phyloP scores from a whole-genome alignment of 305 asterid genomes.

The Caryopteris hybrid region DNA sequence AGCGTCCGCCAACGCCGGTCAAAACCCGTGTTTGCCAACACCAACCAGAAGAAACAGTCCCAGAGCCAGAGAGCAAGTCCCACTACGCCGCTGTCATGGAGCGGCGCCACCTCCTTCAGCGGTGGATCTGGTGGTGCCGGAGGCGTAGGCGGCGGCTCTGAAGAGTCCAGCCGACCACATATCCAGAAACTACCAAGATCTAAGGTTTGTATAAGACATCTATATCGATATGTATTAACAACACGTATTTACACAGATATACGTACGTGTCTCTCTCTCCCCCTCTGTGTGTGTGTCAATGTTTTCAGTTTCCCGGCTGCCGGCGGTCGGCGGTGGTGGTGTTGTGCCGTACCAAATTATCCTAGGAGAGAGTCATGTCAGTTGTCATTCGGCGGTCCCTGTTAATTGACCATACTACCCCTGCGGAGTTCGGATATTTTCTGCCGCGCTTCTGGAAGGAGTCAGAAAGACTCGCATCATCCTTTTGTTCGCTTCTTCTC shows the following conservation, averaged over 20 bases:
- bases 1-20: conserved; percentile 80
- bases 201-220: conserved; percentile 47
- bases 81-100: conserved; percentile 79
- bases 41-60: conserved; percentile 29
- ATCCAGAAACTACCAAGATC: conserved; percentile 55
- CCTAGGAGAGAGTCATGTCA: conserved; percentile 32
- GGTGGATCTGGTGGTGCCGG: conserved; percentile 47
- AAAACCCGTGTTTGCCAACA: conserved; percentile 23
- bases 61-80: conserved; percentile 70
- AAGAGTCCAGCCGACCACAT: conserved; percentile 41
- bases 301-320: conserved; percentile 15
- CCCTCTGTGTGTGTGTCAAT: not conserved
- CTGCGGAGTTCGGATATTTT: conserved; percentile 30
- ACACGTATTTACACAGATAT: not conserved
- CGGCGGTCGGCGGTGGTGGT: conserved; percentile 13
- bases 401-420: conserved; percentile 38
- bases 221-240: not conserved
- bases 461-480: conserved; percentile 31
- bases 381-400: conserved; percentile 16
- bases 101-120: conserved; percentile 66
- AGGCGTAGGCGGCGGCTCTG: conserved; percentile 31
- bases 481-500: conserved; percentile 28
- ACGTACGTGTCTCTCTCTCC: not conserved
- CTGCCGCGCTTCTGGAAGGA: conserved; percentile 45
- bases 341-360: not conserved